Evolutionary conservation across 2,329 filamentous ascomycete genomes (phyloP).

Genomic region (Fusarium sacchari): DNA sequence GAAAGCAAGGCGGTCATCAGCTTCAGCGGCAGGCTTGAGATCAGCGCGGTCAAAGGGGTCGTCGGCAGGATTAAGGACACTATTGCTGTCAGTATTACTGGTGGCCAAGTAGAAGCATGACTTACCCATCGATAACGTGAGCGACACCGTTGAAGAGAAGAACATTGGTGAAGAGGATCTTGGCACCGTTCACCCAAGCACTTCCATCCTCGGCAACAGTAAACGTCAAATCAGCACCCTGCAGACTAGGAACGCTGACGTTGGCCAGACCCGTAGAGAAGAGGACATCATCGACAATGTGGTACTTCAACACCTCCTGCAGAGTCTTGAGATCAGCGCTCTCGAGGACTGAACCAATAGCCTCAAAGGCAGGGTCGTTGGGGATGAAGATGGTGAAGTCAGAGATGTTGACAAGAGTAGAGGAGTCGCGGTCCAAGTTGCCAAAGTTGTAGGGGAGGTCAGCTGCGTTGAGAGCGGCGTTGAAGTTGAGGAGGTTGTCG

Average conservation of each 20-base stretch:
- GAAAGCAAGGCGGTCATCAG: constrained; percentile 43
- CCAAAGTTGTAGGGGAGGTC: constrained; percentile 43
- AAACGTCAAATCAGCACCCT: constrained; percentile 41
- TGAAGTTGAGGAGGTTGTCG: constrained; percentile 43
- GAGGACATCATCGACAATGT: constrained; percentile 46
- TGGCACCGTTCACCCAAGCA: constrained; percentile 47
- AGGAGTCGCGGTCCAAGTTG: constrained; percentile 28
- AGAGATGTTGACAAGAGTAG: constrained; percentile 41
- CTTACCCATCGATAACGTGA: constrained; percentile 47
- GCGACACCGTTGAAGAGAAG: constrained; percentile 48
- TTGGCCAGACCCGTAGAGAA: constrained; percentile 45
- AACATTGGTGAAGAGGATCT: constrained; percentile 45
- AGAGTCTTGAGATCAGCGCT: constrained; percentile 38
- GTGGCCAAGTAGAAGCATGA: neutral
- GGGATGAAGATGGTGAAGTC: constrained; percentile 47
- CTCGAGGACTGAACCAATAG: constrained; percentile 44
- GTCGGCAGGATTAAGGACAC: constrained; percentile 41
- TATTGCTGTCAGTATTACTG: constrained; percentile 4
- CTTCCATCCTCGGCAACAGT: constrained; percentile 45
- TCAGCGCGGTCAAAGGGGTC: constrained; percentile 39
- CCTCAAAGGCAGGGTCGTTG: constrained; percentile 43
- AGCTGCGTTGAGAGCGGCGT: constrained; percentile 44
- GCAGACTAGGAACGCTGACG: constrained; percentile 38
- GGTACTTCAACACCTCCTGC: constrained; percentile 44
- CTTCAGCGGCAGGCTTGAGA: constrained; percentile 34